These are phyloP conservation scores for Plasmodium falciparum DNA, from an alignment of 169 alveolate species.

Conservation along the genomic window DNA sequence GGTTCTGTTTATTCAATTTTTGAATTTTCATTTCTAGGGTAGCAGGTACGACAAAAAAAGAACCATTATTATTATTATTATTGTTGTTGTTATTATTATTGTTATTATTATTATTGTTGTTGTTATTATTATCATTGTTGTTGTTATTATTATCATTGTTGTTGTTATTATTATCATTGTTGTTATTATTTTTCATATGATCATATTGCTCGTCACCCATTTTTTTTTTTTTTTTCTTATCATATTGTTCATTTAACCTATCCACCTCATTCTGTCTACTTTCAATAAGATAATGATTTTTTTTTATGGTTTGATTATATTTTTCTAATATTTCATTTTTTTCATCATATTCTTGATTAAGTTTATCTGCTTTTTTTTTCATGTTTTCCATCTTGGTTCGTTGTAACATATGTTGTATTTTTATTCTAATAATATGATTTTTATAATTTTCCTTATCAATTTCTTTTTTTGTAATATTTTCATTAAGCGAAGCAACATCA, in stretches of 20 bases:
- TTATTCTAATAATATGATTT: conserved; percentile 53
- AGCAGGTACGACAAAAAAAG: neutral
- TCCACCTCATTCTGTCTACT: conserved; percentile 61
- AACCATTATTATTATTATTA: neutral
- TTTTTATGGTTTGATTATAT: conserved; percentile 26
- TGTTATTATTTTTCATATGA: neutral
- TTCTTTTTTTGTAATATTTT: conserved; percentile 69
- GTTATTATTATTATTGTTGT: neutral
- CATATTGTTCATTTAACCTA: conserved; percentile 60
- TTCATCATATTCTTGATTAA: conserved; percentile 43
- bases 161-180: neutral
- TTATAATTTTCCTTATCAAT: conserved; percentile 71
- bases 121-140: conserved; percentile 30
- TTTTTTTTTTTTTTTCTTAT: conserved; percentile 53
- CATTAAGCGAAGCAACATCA: conserved; percentile 29
- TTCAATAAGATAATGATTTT: conserved; percentile 69
- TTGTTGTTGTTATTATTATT: neutral
- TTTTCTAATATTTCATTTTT: conserved; percentile 24
- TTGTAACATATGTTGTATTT: conserved; percentile 71
- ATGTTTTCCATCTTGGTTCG: conserved; percentile 69
- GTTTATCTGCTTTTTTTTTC: conserved; percentile 32
- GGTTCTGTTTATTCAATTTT: conserved; percentile 48
- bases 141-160: neutral
- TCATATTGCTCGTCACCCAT: neutral
- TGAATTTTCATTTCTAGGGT: conserved; percentile 62